Conservation (phyloP, 768 basidiomycete genomes). For the Psilocybe cubensis region DNA sequence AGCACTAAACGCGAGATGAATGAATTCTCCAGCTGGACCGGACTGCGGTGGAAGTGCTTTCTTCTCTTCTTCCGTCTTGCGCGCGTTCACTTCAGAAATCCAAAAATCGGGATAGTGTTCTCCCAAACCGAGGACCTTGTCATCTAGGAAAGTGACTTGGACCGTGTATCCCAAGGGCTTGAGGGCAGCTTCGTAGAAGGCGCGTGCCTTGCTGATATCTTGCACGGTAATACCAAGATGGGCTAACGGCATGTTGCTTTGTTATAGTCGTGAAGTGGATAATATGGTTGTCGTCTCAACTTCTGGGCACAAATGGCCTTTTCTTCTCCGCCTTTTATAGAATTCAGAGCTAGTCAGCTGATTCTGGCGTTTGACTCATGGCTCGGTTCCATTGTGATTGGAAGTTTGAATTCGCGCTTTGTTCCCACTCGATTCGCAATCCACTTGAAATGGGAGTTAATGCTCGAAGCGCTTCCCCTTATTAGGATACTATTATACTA, state of each 20-base stretch:
- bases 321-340: background rate
- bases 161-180: conserved; percentile 26
- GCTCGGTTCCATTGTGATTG: too few species aligned
- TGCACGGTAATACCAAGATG: conserved; percentile 18
- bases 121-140: conserved; percentile 23
- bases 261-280: background rate
- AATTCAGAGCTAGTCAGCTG: background rate
- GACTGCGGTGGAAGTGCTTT: background rate
- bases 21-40: conserved; percentile 4
- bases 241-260: conserved; percentile 21
- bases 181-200: conserved; percentile 25
- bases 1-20: conserved; percentile 29
- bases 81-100: conserved; percentile 13
- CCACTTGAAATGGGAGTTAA: too few species aligned
- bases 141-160: conserved; percentile 17
- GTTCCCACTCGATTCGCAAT: too few species aligned
- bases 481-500: too few species aligned
- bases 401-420: too few species aligned
- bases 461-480: too few species aligned
- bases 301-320: background rate
- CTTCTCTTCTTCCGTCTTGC: conserved; percentile 3
- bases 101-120: conserved; percentile 25
- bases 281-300: background rate
- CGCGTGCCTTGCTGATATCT: conserved; percentile 16
- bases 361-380: background rate